A percentile compares a stretch with the other conserved stretches of the same genome.
phyloP scores from a whole-genome alignment of 1,139 yeast species.

The Williopsis jadinii region DNA sequence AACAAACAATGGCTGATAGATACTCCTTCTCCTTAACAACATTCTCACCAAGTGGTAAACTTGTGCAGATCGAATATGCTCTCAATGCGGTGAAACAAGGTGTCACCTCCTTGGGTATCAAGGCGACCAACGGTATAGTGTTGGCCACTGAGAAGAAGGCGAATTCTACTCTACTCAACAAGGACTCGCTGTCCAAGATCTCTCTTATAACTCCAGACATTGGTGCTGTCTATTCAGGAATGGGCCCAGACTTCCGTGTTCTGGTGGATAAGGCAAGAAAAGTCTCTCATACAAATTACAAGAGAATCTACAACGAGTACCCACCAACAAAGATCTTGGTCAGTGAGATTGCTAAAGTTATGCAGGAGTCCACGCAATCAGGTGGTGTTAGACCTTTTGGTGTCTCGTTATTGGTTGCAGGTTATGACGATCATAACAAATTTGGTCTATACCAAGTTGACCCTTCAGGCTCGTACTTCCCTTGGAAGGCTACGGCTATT shows the following conservation, averaged over 20 bases:
- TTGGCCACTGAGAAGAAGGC: slow-evolving; percentile 95
- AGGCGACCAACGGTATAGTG: slow-evolving; percentile 93
- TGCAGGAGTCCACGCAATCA: slow-evolving; percentile 97
- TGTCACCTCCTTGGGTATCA: slow-evolving; percentile 93
- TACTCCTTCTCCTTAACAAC: slow-evolving; percentile 96
- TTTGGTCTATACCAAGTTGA: slow-evolving; percentile 93
- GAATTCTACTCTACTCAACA: slow-evolving; percentile 67
- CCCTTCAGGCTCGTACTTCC: slow-evolving; percentile 96
- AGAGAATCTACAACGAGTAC: slow-evolving; percentile 89
- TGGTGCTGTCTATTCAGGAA: slow-evolving; percentile 95
- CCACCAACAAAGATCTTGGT: slow-evolving; percentile 95
- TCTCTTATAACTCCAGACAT: slow-evolving; percentile 88
- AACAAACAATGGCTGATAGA: slow-evolving; percentile 77
- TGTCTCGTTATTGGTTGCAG: slow-evolving; percentile 89
- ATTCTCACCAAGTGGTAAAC: slow-evolving; percentile 95
- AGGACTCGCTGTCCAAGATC: slow-evolving; percentile 72
- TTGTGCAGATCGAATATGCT: slow-evolving; percentile 97
- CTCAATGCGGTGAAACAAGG: slow-evolving; percentile 97
- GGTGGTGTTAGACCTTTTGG: slow-evolving; percentile 98
- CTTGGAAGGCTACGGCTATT: slow-evolving; percentile 99
- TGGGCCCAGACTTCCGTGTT: slow-evolving; percentile 98
- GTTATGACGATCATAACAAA: slow-evolving; percentile 77
- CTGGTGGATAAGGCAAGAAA: slow-evolving; percentile 90
- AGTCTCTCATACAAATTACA: slow-evolving; percentile 87
- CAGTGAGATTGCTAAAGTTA: slow-evolving; percentile 89